phyloP scores from a whole-genome alignment of 2,329 filamentous ascomycete genomes.

The Fusarium heterosporum region DNA sequence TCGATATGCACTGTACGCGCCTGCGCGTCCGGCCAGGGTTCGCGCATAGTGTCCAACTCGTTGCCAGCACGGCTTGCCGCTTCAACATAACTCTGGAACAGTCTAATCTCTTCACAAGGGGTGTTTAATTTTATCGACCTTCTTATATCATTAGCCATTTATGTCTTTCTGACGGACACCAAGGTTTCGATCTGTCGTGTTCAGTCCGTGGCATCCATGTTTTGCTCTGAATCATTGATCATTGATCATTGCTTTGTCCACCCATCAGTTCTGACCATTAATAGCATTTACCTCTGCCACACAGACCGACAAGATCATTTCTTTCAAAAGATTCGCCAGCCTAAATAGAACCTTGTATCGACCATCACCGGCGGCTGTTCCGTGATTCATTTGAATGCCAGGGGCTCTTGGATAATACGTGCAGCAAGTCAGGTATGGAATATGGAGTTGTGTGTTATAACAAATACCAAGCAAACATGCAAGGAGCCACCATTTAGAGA shows the following conservation, averaged over 20 bases:
- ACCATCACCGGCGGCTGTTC: slow-evolving; percentile 26
- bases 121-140: slow-evolving; percentile 46
- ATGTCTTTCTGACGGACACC: slow-evolving; percentile 20
- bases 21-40: slow-evolving; percentile 1
- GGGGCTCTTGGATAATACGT: background rate
- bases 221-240: slow-evolving; percentile 19
- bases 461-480: slow-evolving; percentile 8
- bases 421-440: background rate
- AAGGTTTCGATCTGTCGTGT: slow-evolving; percentile 25
- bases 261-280: slow-evolving; percentile 14
- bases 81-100: slow-evolving; percentile 41
- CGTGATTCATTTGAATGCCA: slow-evolving; percentile 7
- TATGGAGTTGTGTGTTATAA: slow-evolving; percentile 2
- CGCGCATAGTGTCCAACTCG: slow-evolving; percentile 9
- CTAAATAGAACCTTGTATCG: slow-evolving; percentile 12
- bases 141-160: slow-evolving; percentile 34
- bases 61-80: slow-evolving; percentile 42
- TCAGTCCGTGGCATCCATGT: slow-evolving; percentile 46
- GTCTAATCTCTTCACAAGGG: slow-evolving; percentile 45
- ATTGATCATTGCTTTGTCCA: slow-evolving; percentile 31
- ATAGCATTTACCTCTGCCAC: slow-evolving; percentile 12
- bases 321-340: slow-evolving; percentile 19
- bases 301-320: slow-evolving; percentile 28
- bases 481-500: slow-evolving; percentile 10
- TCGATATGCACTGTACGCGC: slow-evolving; percentile 45